Evolutionary conservation across 1,284 basidiomycete species (phyloP).

Genomic region (Moniliella sp.): DNA sequence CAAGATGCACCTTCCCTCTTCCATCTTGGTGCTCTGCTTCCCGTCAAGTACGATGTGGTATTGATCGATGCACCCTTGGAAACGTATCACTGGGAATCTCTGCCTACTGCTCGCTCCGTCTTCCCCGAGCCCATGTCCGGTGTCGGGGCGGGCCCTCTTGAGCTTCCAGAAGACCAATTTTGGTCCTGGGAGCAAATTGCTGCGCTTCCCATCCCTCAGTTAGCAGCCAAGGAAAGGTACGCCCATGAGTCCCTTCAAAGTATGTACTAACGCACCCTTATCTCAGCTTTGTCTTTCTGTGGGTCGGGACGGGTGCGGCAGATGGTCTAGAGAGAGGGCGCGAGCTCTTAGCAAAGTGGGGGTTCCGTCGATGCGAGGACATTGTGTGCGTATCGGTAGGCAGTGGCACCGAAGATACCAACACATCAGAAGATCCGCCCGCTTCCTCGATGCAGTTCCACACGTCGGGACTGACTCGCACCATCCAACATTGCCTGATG

Average conservation of each 20-base stretch:
- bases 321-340: constrained; percentile 78
- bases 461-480: constrained; percentile 11
- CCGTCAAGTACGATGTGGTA: constrained; percentile 71
- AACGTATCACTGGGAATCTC: constrained; percentile 23
- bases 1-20: constrained; percentile 4
- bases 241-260: background rate
- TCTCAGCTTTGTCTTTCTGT: constrained; percentile 63
- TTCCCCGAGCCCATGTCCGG: background rate
- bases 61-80: constrained; percentile 66
- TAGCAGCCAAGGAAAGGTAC: constrained; percentile 49
- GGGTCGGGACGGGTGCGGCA: constrained; percentile 76
- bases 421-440: background rate
- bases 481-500: constrained; percentile 66
- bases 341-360: constrained; percentile 77
- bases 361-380: constrained; percentile 82
- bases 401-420: constrained; percentile 35
- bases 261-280: background rate
- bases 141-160: background rate
- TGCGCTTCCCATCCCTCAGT: constrained; percentile 55
- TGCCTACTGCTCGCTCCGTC: constrained; percentile 2
- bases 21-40: constrained; percentile 24
- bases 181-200: constrained; percentile 67
- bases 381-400: constrained; percentile 93
- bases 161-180: background rate
- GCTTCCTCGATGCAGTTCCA: constrained; percentile 2